Evolutionary conservation across 495 filamentous ascomycete species (phyloP).

Genomic region (Neurospora terricola): DNA sequence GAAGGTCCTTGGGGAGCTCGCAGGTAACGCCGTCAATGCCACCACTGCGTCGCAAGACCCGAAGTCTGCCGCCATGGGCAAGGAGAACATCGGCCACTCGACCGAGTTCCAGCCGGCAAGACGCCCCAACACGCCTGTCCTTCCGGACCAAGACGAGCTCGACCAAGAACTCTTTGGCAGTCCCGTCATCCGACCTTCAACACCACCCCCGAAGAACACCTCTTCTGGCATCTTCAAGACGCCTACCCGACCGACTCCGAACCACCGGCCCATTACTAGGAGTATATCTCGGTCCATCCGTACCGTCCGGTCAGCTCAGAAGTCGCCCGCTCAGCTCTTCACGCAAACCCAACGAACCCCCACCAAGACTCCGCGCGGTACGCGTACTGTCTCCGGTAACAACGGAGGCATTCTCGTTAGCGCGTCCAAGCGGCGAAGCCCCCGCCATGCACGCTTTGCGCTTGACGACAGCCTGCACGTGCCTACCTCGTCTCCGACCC

Average conservation of each 20-base stretch:
- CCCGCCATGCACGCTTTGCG: slow-evolving; percentile 22
- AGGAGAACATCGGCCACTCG: slow-evolving; percentile 24
- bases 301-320: slow-evolving; percentile 24
- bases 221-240: slow-evolving; percentile 42
- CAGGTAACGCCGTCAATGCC: slow-evolving; percentile 46
- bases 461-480: slow-evolving; percentile 12
- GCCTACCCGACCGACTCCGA: slow-evolving; percentile 46
- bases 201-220: slow-evolving; percentile 48
- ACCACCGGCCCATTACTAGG: slow-evolving; percentile 45
- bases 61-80: slow-evolving; percentile 29
- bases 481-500: slow-evolving; percentile 39
- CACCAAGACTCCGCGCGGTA: slow-evolving; percentile 29
- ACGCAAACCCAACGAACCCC: slow-evolving; percentile 31
- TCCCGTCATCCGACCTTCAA: slow-evolving; percentile 43
- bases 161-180: slow-evolving; percentile 48
- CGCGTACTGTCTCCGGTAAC: slow-evolving; percentile 8
- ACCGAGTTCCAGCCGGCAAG: neutral
- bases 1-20: slow-evolving; percentile 48
- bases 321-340: slow-evolving; percentile 25
- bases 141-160: slow-evolving; percentile 36
- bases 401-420: slow-evolving; percentile 9
- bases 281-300: slow-evolving; percentile 44
- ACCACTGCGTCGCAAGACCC: slow-evolving; percentile 19
- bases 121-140: slow-evolving; percentile 17
- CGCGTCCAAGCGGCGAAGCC: slow-evolving; percentile 29